Percentiles rank a stretch among this genome's conserved stretches.
phyloP scores from a whole-genome alignment of 352 stramenopile species.

The Pythium dissotocum region DNA sequence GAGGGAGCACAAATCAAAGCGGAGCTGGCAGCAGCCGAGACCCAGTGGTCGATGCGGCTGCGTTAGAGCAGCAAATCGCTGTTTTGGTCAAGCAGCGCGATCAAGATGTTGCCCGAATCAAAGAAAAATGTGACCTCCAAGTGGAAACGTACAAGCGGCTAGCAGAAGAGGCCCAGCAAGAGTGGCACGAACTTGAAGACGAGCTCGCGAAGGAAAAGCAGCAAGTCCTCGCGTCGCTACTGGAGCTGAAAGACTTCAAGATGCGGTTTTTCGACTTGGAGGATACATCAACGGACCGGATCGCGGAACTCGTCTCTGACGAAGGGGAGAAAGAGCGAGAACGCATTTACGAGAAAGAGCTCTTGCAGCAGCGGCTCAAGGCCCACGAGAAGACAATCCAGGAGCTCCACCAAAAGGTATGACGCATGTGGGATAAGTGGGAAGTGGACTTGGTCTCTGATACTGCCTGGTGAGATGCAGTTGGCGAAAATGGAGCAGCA shows the following conservation, averaged over 20 bases:
- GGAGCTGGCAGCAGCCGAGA: not conserved
- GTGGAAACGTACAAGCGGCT: constrained; percentile 67
- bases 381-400: constrained; percentile 38
- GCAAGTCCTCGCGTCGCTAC: constrained; percentile 48
- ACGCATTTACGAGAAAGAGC: constrained; percentile 30
- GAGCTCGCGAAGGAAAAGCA: constrained; percentile 57
- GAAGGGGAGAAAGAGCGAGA: constrained; percentile 51
- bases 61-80: constrained; percentile 32
- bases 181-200: constrained; percentile 75
- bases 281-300: constrained; percentile 54
- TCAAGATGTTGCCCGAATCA: constrained; percentile 42
- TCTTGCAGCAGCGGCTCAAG: constrained; percentile 7
- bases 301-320: constrained; percentile 65
- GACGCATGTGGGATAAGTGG: too few relatives aligned
- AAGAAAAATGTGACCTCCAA: constrained; percentile 56
- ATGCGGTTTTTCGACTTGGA: constrained; percentile 66
- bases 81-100: constrained; percentile 45
- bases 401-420: constrained; percentile 40
- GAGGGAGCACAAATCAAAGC: not conserved
- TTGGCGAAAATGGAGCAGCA: constrained; percentile 6
- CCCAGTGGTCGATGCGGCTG: not conserved
- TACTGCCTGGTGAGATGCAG: constrained; percentile 3
- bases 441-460: not conserved
- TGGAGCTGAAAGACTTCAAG: constrained; percentile 80
- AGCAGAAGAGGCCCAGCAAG: constrained; percentile 53